Percentiles rank a stretch among this genome's conserved stretches.
Evolutionary conservation across 1,284 basidiomycete species (phyloP).

Genomic region (Leccinum cinnamomeum): DNA sequence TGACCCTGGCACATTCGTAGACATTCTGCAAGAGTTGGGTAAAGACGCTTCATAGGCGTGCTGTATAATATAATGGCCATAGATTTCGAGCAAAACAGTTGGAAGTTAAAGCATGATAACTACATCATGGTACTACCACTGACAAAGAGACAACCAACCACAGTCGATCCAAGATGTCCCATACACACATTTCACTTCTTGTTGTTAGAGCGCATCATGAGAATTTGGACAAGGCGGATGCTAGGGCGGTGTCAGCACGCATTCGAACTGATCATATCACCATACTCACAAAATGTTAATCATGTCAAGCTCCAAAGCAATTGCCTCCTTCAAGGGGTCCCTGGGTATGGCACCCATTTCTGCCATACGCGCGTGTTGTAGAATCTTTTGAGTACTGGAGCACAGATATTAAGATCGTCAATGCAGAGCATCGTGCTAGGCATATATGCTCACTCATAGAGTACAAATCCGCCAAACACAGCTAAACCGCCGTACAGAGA

Average conservation of each 20-base stretch:
- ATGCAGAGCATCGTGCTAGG: neutral
- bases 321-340: slow-evolving; percentile 81
- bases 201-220: slow-evolving; percentile 63
- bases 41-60: slow-evolving; percentile 32
- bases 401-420: slow-evolving; percentile 6
- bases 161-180: neutral
- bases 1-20: slow-evolving; percentile 84
- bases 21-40: slow-evolving; percentile 64
- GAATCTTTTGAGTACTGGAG: slow-evolving; percentile 71
- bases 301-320: slow-evolving; percentile 82
- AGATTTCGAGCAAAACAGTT: slow-evolving; percentile 1
- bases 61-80: slow-evolving; percentile 2
- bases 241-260: slow-evolving; percentile 37
- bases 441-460: slow-evolving; percentile 70
- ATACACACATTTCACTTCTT: slow-evolving; percentile 37
- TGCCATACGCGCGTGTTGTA: slow-evolving; percentile 74
- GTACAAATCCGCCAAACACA: slow-evolving; percentile 84
- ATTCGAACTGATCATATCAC: neutral
- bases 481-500: slow-evolving; percentile 86
- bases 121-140: slow-evolving; percentile 5
- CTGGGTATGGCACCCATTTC: slow-evolving; percentile 65
- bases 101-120: neutral
- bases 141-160: neutral
- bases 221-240: slow-evolving; percentile 80
- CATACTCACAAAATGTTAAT: slow-evolving; percentile 78